These are phyloP conservation scores for Thraustochytrium sp. DNA, from an alignment of 352 stramenopile species.

Conservation along the genomic window DNA sequence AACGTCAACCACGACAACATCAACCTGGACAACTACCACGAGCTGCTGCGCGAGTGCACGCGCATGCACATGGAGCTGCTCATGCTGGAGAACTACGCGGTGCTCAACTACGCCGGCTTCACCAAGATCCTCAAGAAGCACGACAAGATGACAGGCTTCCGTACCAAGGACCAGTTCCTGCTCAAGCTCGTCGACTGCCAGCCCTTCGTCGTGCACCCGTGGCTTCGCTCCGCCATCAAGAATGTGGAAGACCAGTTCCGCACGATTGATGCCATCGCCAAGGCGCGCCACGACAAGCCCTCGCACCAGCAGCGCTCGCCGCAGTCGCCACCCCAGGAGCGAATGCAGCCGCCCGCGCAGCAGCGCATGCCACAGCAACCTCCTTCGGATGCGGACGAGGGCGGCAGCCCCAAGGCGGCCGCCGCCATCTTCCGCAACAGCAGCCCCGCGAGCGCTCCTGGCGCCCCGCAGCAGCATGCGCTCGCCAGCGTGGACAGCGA, in stretches of 20 bases:
- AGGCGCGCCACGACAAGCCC: background rate
- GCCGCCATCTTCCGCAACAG: too few relatives aligned
- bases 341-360: background rate
- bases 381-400: too few relatives aligned
- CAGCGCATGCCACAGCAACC: background rate
- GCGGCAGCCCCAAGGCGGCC: too few relatives aligned
- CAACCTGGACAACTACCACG: background rate
- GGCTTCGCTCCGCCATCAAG: constrained; percentile 24
- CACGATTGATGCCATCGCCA: constrained; percentile 2
- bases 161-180: constrained; percentile 55
- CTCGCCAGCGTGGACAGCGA: too few relatives aligned
- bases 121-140: constrained; percentile 85
- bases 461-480: too few relatives aligned
- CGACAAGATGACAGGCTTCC: constrained; percentile 71
- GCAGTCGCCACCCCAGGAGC: background rate
- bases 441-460: too few relatives aligned
- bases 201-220: constrained; percentile 35
- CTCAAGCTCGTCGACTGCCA: constrained; percentile 41
- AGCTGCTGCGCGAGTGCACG: constrained; percentile 40
- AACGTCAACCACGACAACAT: background rate
- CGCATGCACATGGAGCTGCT: constrained; percentile 74
- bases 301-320: background rate
- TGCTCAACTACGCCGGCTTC: constrained; percentile 83
- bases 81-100: constrained; percentile 76
- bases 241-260: constrained; percentile 30